Percentiles rank a stretch among this genome's conserved stretches.
Evolutionary conservation across 2,329 filamentous ascomycete species (phyloP).

Genomic region (Aquanectria penicillioides): DNA sequence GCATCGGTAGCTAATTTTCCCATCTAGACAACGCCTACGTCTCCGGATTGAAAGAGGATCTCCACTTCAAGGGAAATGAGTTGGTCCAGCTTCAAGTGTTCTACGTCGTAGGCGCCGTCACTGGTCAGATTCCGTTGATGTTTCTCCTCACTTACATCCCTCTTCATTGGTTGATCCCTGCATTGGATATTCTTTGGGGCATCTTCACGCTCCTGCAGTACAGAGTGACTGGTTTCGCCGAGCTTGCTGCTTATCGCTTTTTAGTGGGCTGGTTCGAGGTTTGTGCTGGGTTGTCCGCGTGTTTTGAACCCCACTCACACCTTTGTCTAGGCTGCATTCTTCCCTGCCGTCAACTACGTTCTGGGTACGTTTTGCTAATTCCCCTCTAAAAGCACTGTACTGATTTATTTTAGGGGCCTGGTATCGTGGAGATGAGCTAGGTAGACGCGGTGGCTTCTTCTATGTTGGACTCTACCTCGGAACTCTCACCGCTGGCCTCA

Average conservation of each 20-base stretch:
- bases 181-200: conserved; percentile 64
- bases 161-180: conserved; percentile 61
- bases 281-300: not conserved
- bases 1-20: not conserved
- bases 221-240: conserved; percentile 57
- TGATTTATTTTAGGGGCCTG: conserved; percentile 51
- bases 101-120: conserved; percentile 56
- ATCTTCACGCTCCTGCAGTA: conserved; percentile 67
- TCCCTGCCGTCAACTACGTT: conserved; percentile 53
- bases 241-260: conserved; percentile 64
- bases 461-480: conserved; percentile 62
- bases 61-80: conserved; percentile 62
- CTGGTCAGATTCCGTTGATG: conserved; percentile 62
- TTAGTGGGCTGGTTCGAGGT: conserved; percentile 63
- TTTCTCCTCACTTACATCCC: conserved; percentile 58
- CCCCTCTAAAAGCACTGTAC: not conserved
- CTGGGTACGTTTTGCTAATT: conserved; percentile 27
- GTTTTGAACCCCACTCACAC: not conserved
- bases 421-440: conserved; percentile 60
- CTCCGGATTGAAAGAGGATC: conserved; percentile 62
- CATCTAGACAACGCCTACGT: conserved; percentile 63
- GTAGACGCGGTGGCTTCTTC: conserved; percentile 59
- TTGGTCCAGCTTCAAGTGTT: conserved; percentile 65
- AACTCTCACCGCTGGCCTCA: conserved; percentile 61
- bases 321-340: conserved; percentile 44